Evolutionary conservation across 2,329 filamentous ascomycete species (phyloP), one percentile per base, ranked within the genome.

Genomic region (Nothopassalora personata): DNA sequence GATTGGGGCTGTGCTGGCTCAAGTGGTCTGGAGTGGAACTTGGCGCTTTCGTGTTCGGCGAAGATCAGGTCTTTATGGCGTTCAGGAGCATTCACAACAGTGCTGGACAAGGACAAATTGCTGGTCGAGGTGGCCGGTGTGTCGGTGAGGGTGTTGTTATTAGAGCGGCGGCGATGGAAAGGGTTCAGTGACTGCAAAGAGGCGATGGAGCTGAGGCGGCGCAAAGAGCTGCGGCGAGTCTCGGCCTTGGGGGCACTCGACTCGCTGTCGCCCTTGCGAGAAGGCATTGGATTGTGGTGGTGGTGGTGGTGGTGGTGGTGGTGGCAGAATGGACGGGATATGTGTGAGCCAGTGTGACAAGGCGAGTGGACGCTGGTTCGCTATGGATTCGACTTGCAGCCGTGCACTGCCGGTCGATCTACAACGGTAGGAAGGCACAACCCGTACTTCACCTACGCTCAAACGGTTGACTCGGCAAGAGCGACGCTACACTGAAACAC

Each of bases 181-280:
- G 70, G 71, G 45, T 73, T 72, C 59, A 74, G 66, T 5, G 61
- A 62, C 15, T 70, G 66, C 4, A 74, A 62, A 1, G 70, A 70
- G 15, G 71, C 68, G 52, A 74, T 68, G 52, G 72, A 73, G 47
- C 67, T 68, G 43, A 73, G 65, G 10, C 71, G 70, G 8, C 65
- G 67, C 13, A 70, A 56, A 5, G 69, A 70, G 39, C 43, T 60
- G 49, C 68, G 63, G 13, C 62, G 64, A 8, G 63, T 58, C 11
- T 66, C 64, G 5, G 58, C 28, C 27, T 61, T 62, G 27, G 59
- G 58, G 47, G 64, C 64, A 57, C 60, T 62, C 27, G 65, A 59
- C 15, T 60, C 62, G 46, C 54, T 65, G 49, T 51, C 49, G 30
- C 11, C 30, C 47, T 68, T 68, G 58, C 63, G 63, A 28, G 64